Percentiles rank a stretch among this genome's conserved stretches.
phyloP scores from a whole-genome alignment of 352 stramenopile species.

The Pythium myriotylum region DNA sequence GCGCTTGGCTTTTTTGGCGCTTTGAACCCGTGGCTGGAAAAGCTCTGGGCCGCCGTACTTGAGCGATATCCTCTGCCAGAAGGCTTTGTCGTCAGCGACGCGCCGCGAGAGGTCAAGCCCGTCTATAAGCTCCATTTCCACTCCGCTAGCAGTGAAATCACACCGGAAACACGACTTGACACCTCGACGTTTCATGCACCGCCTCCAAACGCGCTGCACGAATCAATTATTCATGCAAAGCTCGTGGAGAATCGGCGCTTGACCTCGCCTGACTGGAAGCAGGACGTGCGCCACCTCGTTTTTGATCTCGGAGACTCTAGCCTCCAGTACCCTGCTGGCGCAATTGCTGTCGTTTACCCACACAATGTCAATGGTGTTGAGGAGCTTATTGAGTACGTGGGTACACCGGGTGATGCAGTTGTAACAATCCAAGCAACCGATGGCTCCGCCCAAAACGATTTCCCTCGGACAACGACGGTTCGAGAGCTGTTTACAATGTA shows the following conservation, averaged over 20 bases:
- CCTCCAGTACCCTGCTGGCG: constrained; percentile 57
- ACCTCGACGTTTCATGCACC: constrained; percentile 63
- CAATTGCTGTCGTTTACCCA: constrained; percentile 79
- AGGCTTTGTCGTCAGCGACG: constrained; percentile 68
- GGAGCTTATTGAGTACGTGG: constrained; percentile 64
- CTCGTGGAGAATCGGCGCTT: constrained; percentile 67
- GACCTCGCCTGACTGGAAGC: constrained; percentile 70
- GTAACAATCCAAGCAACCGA: constrained; percentile 58
- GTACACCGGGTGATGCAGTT: constrained; percentile 34
- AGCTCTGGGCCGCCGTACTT: constrained; percentile 66
- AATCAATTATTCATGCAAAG: constrained; percentile 52
- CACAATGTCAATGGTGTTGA: constrained; percentile 76
- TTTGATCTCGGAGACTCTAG: constrained; percentile 45
- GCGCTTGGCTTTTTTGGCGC: constrained; percentile 83
- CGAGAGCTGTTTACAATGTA: constrained; percentile 81
- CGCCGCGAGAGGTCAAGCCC: constrained; percentile 50
- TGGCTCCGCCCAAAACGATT: constrained; percentile 43
- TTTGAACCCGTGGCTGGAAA: constrained; percentile 81
- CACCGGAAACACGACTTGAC: neutral
- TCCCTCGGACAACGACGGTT: constrained; percentile 59
- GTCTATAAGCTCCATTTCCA: constrained; percentile 50
- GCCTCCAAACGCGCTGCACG: constrained; percentile 44
- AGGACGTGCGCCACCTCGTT: constrained; percentile 83
- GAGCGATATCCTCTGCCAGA: constrained; percentile 48
- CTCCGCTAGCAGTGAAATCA: constrained; percentile 14